Evolutionary conservation across 768 basidiomycete species (phyloP), one percentile per base, ranked within the genome.

Genomic region (Auricularia sp.): DNA sequence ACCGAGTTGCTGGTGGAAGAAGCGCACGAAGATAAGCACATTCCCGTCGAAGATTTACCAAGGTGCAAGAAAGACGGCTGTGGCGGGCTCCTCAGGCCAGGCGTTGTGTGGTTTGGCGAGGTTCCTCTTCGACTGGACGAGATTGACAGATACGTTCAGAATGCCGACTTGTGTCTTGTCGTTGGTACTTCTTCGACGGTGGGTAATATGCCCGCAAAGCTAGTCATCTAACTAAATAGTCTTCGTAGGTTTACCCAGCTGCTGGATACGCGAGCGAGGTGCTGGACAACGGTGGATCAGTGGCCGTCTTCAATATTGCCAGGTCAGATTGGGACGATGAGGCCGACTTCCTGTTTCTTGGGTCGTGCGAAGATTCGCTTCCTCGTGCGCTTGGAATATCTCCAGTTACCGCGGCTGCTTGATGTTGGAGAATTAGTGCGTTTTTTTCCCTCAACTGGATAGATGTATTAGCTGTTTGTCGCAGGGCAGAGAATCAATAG

Each of bases 31-130:
- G 34, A 29, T n/a, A 4, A 14, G 10, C 29, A 59, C 7, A 59
- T 59, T 35, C 24, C 13, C 6, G 7, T 13, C 4, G 56, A 14
- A 18, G 56, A 59, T 18, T 18, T 59, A 14, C 56, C 56, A 4
- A 10, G 56, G 7, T 59, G 56, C 56, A 35, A 59, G 24, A 34
- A 59, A 18, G 7, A 24, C 29, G 56, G 59, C 7, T 63, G 63
- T 37, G 61, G 47, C 0, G 69, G 66, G 6, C 63, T 69, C 14
- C 44, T 65, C 18, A 29, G 69, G 6, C 69, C 69, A 1, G 69
- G 56, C 5, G 67, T 68, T 16, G 67, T 68, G 5, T 70, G 70
- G 70, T 70, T 69, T 45, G 70, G 70, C n/a, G 69, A 69, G 45
- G 51, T 29, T 10, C 68, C 69, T 7, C 44, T 36, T 1, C 45